Base-by-base conservation (phyloP, 805 yeast species). In the Ogataea pilisensis region DNA sequence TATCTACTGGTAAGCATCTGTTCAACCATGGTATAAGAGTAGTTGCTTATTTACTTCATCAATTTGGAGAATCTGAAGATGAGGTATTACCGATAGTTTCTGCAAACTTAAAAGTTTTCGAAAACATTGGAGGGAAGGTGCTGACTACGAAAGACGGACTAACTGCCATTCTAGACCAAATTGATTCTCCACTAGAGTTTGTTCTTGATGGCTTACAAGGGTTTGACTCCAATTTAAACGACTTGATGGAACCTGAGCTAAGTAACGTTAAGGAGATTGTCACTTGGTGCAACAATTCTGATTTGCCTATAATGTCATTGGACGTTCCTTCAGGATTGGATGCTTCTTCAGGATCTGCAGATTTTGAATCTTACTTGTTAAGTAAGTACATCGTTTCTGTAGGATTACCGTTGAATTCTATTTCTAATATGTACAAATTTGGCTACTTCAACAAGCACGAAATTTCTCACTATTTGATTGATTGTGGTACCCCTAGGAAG, bases 181-280 rank as follows among this genome's bases (percentile, higher is more conserved):
- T 80, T 30, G 85, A 82, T 34, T 74, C 86, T 2, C 93, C 95
- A 0, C 78, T 85, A 13, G 95, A 88, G 56, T 67, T 89, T 44
- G 74, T 88, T 8, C 55, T 89, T 16, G 97, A 89, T 60, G 93
- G 89, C 1, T 68, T 89, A 50, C 95, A 85, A 57, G 96, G 96
- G 0, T 82, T 77, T 49, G 93, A 86, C 51, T 75, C 78, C 19
- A 83, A 76, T 40, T 61, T 85, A 38, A 72, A 73, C 25, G 93
- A 85, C 57, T 60, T 82, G 30, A 67, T 64, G 37, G 70, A 64
- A 13, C 60, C 60, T 34, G 81, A 76, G 38, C 48, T 70, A 17
- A 52, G 61, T 19, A 51, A 53, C 18, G 68, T 75, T 8, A 55
- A 58, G 22, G 63, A 67, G 26, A 60, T 86, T 16, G 74, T 86